Evolutionary conservation across 2,329 filamentous ascomycete species (phyloP), one percentile per base, ranked within the genome.

Genomic region (Bisporella sp.): DNA sequence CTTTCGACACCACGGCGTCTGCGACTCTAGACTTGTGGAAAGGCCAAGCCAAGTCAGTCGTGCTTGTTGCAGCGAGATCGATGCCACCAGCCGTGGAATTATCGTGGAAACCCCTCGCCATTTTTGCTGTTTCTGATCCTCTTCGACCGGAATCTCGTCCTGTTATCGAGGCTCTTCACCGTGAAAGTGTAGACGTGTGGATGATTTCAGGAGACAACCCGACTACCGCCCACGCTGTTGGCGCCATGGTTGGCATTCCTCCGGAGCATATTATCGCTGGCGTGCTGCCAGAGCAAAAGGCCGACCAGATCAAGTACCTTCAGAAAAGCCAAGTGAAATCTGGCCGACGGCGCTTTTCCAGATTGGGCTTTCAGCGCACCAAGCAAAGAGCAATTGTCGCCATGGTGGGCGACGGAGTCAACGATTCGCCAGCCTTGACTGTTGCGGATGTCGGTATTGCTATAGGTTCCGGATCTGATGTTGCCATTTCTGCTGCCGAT

Each of bases 151-250:
- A 95, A 68, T 83, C 89, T 0, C 68, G 70, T 1, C 63, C 71
- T 6, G 81, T 92, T n/a, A 77, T 95, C 51, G 67, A 69, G 4
- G 74, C 82, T 1, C 78, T 96, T 0, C 77, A 79, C 40, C 67
- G 75, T 4, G 78, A 78, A 12, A 82, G 84, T 21, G 82, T 87
- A 45, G 78, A 83, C 31, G 85, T 95, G 4, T 96, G 85, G 82
- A 95, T 96, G 88, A 82, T 95, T 37, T 95, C 89, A 0, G 91
- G 91, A 31, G 91, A 96, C 71, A 96, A 96, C 63, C 71, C 74
- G n/a, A 82, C 74, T 11, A 96, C 91, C 0, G 91, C 91, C 3
- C 74, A 77, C 13, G 89, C 89, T 0, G 88, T 96, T 3, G 91
- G 87, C 1, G 70, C 74, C 2, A 79, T 81, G 60, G 75, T 96